A percentile compares a stretch with the other conserved stretches of the same genome.
These are phyloP conservation scores for Funneliformis geosporum DNA, from an alignment of 192 early-diverging fungal genomes.

Conservation along the genomic window DNA sequence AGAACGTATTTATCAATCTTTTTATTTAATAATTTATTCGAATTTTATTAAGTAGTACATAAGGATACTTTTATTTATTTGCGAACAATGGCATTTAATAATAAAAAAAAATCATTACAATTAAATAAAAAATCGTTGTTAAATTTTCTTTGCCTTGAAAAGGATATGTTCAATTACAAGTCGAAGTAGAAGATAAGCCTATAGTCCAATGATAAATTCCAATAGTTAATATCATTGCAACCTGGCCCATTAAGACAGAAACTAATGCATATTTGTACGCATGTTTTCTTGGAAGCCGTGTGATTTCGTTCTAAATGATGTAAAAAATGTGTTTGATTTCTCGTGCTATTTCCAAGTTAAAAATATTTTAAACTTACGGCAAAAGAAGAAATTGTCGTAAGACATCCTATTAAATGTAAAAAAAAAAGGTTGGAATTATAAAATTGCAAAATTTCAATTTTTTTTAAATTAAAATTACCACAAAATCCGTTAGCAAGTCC, in stretches of 20 bases:
- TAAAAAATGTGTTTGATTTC: background rate
- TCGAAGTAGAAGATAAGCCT: background rate
- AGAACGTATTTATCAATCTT: too few relatives aligned
- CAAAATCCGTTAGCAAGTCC: slow-evolving; percentile 57
- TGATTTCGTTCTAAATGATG: slow-evolving; percentile 19
- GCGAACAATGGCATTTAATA: too few relatives aligned
- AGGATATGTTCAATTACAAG: background rate
- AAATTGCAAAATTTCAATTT: background rate
- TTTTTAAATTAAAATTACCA: slow-evolving; percentile 39
- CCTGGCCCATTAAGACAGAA: slow-evolving; percentile 14
- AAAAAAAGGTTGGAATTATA: background rate
- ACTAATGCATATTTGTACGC: slow-evolving; percentile 24
- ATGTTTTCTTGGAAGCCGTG: background rate
- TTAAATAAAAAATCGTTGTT: too few relatives aligned
- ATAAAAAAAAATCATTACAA: too few relatives aligned
- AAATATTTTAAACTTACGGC: slow-evolving; percentile 9
- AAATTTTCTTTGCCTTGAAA: too few relatives aligned
- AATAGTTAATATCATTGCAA: slow-evolving; percentile 15
- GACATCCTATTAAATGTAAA: slow-evolving; percentile 10
- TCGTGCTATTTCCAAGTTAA: background rate
- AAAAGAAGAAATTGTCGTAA: slow-evolving; percentile 33
- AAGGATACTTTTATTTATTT: too few relatives aligned
- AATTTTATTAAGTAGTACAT: too few relatives aligned
- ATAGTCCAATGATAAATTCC: slow-evolving; percentile 26
- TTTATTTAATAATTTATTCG: too few relatives aligned